Evolutionary conservation across 768 basidiomycete genomes (phyloP).

Genomic region (Auricularia auricula-judae): DNA sequence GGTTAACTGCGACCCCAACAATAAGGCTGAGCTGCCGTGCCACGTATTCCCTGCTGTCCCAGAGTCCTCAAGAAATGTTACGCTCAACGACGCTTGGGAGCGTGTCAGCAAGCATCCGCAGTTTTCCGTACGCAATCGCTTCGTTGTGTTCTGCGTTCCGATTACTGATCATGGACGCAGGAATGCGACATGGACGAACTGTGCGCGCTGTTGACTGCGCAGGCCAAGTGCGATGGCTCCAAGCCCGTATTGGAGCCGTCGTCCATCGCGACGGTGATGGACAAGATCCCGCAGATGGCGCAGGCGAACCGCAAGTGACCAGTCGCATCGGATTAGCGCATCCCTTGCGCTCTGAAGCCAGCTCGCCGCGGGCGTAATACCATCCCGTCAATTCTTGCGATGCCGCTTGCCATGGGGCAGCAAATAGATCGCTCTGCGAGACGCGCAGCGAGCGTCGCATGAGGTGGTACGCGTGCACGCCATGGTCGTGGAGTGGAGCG

Average conservation of each 20-base stretch:
- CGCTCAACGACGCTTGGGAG: slow-evolving; percentile 71
- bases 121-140: slow-evolving; percentile 48
- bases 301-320: slow-evolving; percentile 8
- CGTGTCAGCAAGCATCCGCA: slow-evolving; percentile 63
- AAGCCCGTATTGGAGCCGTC: slow-evolving; percentile 63
- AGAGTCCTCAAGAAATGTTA: slow-evolving; percentile 62
- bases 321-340: no score
- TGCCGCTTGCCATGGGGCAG: no score
- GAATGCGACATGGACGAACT: slow-evolving; percentile 70
- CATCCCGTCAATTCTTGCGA: no score
- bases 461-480: no score
- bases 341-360: no score
- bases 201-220: slow-evolving; percentile 67
- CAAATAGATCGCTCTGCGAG: no score
- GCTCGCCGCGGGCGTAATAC: no score
- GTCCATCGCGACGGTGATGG: slow-evolving; percentile 32
- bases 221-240: slow-evolving; percentile 76
- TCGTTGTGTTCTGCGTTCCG: background rate
- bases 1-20: slow-evolving; percentile 19
- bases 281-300: slow-evolving; percentile 23
- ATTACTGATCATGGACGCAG: slow-evolving; percentile 22
- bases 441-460: no score
- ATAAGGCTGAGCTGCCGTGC: slow-evolving; percentile 36
- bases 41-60: slow-evolving; percentile 55
- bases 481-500: no score